Conservation (phyloP, 257 asterid species). For the Petrea volubilis region DNA sequence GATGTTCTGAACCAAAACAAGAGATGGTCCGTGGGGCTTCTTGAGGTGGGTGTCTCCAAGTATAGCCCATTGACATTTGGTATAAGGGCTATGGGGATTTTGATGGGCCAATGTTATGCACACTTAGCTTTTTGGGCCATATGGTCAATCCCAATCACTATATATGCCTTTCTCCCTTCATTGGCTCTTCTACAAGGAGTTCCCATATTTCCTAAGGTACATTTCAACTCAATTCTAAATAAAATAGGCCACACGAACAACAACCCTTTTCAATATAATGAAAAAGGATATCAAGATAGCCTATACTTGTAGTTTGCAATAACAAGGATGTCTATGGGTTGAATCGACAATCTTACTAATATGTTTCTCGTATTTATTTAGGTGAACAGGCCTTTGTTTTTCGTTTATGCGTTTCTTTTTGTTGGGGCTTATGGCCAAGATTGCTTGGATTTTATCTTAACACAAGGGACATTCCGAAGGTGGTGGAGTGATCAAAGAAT, state of each 20-base stretch:
- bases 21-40: slow-evolving; percentile 67
- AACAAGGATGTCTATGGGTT: not conserved
- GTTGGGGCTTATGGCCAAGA: slow-evolving; percentile 69
- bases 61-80: slow-evolving; percentile 64
- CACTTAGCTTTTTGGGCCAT: slow-evolving; percentile 58
- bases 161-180: slow-evolving; percentile 57
- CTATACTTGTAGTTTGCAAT: not conserved
- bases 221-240: no score
- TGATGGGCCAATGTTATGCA: slow-evolving; percentile 43
- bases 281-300: no score
- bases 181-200: slow-evolving; percentile 51
- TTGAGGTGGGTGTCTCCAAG: slow-evolving; percentile 60
- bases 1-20: slow-evolving; percentile 54
- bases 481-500: slow-evolving; percentile 64
- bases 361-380: not conserved
- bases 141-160: slow-evolving; percentile 45
- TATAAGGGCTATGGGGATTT: slow-evolving; percentile 37
- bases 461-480: slow-evolving; percentile 40
- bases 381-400: slow-evolving; percentile 47
- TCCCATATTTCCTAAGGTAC: slow-evolving; percentile 63
- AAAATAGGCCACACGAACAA: no score
- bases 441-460: slow-evolving; percentile 42
- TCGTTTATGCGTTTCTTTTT: slow-evolving; percentile 47
- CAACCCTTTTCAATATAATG: not conserved
- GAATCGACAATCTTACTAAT: not conserved